Conservation (phyloP, 768 basidiomycete genomes). For the Phanerodontia chrysosporium region DNA sequence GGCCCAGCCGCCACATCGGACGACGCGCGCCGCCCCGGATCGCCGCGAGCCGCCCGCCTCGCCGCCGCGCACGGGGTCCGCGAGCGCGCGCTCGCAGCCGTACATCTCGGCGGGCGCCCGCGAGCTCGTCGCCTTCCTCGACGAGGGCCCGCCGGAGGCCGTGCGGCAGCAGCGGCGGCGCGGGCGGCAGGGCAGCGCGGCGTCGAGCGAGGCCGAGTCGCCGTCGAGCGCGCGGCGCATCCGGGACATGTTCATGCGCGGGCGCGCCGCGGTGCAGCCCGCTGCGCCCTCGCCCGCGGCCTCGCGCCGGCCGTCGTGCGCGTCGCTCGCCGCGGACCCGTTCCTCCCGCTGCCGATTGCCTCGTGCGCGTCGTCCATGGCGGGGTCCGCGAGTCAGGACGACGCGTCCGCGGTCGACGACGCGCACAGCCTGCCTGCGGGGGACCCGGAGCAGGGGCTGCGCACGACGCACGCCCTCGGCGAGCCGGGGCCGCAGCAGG, state of each 20-base stretch:
- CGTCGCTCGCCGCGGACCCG: neutral
- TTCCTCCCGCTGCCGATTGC: neutral
- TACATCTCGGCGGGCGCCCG: slow-evolving; percentile 2
- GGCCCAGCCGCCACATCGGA: neutral
- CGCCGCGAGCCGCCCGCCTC: neutral
- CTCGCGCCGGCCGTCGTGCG: neutral
- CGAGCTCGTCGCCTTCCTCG: neutral
- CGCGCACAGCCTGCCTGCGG: neutral
- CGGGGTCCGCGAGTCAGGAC: neutral
- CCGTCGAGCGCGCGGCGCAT: neutral
- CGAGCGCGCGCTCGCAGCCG: neutral
- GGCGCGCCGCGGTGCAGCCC: neutral
- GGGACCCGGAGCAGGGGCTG: neutral
- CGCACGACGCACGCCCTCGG: neutral
- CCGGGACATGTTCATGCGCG: neutral
- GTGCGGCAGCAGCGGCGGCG: neutral
- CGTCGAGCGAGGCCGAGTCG: neutral
- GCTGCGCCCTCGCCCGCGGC: neutral
- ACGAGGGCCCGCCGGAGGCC: neutral
- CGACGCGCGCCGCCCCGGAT: neutral
- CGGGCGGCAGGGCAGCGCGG: neutral
- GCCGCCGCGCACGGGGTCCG: neutral
- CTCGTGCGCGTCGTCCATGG: neutral
- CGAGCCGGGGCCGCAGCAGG: neutral
- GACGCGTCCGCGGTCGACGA: neutral